These are phyloP conservation scores for Entelexis paramagnoliae DNA, from an alignment of 1,139 yeast genomes.

Conservation along the genomic window DNA sequence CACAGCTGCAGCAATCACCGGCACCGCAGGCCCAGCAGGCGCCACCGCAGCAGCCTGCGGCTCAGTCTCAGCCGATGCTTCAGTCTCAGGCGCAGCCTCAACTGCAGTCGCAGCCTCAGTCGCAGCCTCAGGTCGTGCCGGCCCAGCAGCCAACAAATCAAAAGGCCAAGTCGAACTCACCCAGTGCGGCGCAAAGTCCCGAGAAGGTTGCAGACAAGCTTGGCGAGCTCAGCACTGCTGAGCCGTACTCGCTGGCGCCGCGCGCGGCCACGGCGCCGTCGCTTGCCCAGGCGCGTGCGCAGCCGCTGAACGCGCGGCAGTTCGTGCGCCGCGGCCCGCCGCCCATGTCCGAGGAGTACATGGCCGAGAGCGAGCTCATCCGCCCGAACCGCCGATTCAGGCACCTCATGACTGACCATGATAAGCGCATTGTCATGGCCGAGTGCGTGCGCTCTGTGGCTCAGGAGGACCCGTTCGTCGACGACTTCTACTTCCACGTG, in stretches of 20 bases:
- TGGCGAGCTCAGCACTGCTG: not conserved
- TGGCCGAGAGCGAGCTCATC: slow-evolving; percentile 32
- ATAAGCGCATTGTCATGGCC: slow-evolving; percentile 87
- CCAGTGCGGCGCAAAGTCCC: not conserved
- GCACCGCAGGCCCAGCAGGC: not conserved
- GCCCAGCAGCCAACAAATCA: not conserved
- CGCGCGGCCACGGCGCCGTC: not conserved
- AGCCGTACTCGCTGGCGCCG: slow-evolving; percentile 6
- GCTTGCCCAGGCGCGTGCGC: not conserved
- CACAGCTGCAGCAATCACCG: slow-evolving; percentile 1
- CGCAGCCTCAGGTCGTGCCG: not conserved
- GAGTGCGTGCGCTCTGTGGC: slow-evolving; percentile 92
- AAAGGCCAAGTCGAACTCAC: not conserved
- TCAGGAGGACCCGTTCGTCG: slow-evolving; percentile 93
- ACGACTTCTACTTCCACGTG: slow-evolving; percentile 93
- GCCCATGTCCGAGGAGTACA: slow-evolving; percentile 25
- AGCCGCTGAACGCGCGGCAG: slow-evolving; percentile 3
- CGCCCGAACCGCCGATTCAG: slow-evolving; percentile 35
- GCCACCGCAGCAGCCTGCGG: not conserved
- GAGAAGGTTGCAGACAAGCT: not conserved
- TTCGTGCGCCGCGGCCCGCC: slow-evolving; percentile 11
- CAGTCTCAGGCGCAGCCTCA: not conserved
- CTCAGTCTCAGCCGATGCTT: not conserved
- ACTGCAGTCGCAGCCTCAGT: not conserved
- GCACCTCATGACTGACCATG: slow-evolving; percentile 94